Percentiles rank a stretch among this genome's conserved stretches.
Conservation (phyloP, 106 monocot genomes). For the Apostasia shenzhenica region DNA sequence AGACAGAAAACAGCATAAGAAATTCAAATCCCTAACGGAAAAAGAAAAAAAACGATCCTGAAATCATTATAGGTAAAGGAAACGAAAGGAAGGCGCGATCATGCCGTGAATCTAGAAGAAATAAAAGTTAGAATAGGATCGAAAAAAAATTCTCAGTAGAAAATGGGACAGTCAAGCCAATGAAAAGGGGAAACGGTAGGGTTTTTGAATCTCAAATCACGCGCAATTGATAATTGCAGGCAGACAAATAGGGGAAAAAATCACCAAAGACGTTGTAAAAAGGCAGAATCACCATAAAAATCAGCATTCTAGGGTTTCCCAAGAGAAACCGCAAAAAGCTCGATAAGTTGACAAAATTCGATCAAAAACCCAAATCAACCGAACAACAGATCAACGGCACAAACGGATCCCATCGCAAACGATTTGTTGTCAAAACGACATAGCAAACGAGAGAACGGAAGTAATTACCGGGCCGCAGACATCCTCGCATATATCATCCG, state of each 20-base stretch:
- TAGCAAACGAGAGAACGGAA: not conserved
- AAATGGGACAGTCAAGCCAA: too few relatives aligned
- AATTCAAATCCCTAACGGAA: not conserved
- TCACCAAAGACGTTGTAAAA: too few relatives aligned
- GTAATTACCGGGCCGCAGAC: conserved; percentile 64
- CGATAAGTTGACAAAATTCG: not conserved
- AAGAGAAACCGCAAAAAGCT: not conserved
- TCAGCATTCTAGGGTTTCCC: not conserved
- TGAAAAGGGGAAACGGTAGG: too few relatives aligned
- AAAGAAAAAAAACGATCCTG: not conserved
- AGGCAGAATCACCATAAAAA: too few relatives aligned
- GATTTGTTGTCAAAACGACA: not conserved
- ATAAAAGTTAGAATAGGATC: not conserved
- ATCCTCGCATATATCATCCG: conserved; percentile 65
- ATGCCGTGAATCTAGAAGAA: too few relatives aligned
- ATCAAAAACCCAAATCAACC: not conserved
- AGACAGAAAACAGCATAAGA: not conserved
- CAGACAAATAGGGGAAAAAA: too few relatives aligned
- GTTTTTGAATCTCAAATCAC: too few relatives aligned
- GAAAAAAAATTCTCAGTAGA: not conserved
- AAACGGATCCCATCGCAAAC: not conserved
- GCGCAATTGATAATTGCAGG: too few relatives aligned
- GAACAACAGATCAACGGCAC: not conserved
- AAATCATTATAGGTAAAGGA: too few relatives aligned
- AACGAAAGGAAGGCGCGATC: too few relatives aligned